Percentiles rank a stretch among this genome's conserved stretches.
Evolutionary conservation across 179 eudicot genomes (phyloP).

Genomic region (Vitellaria paradoxa): DNA sequence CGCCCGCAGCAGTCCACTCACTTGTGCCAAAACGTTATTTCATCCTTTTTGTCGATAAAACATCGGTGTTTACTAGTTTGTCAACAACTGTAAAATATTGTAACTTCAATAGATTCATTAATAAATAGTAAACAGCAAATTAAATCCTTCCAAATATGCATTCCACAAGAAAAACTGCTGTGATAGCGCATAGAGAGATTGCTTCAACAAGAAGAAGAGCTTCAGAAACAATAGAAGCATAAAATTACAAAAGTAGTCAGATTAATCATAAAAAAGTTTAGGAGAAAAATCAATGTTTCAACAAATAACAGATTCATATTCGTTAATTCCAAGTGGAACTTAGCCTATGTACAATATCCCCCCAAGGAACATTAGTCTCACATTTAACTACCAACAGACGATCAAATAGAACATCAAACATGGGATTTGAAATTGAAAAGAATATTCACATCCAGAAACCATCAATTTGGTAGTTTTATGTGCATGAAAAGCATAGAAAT

Average conservation of each 20-base stretch:
- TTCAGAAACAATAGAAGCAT: too few relatives aligned
- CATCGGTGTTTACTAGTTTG: neutral
- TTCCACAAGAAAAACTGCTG: neutral
- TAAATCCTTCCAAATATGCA: neutral
- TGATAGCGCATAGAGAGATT: too few relatives aligned
- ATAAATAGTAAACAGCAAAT: neutral
- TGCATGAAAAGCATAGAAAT: neutral
- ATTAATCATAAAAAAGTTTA: neutral
- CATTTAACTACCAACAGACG: neutral
- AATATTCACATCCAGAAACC: neutral
- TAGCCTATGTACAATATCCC: neutral
- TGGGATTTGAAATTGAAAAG: neutral
- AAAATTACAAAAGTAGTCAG: neutral
- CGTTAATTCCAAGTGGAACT: neutral
- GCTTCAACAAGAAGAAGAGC: too few relatives aligned
- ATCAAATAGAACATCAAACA: neutral
- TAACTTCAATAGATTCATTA: neutral
- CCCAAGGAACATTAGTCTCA: neutral
- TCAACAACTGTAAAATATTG: neutral
- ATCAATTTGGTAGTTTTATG: neutral
- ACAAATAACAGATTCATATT: neutral
- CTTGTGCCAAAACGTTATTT: neutral
- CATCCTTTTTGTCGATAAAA: neutral
- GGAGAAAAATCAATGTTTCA: neutral
- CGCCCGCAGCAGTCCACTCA: neutral